Evolutionary conservation across 352 stramenopile species (phyloP), one percentile per base, ranked within the genome.

Genomic region (Pythium pyrilobum): DNA sequence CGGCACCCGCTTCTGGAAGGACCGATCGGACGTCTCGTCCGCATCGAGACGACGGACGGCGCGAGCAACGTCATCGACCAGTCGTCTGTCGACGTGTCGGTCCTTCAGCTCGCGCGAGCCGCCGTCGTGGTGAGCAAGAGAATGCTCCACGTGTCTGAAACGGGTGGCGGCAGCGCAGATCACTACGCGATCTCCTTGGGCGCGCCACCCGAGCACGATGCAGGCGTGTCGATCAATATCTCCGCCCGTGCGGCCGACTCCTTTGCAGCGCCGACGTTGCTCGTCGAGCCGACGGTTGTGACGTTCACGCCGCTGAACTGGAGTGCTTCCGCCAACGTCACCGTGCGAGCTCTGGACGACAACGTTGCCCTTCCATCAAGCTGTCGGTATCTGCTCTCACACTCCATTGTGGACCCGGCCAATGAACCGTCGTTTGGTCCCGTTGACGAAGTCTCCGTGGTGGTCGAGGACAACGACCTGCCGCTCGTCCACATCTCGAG

Each of bases 1-100:
- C 2, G 50, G 16, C 74, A 89, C 15, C 78, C 81, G 5, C 27
- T 64, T 18, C 40, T 89, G 3, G 81, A 91, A 64, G 81, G 78
- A 12, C 57, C 72, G 0, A 59, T 89, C 9, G 81, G 77, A 0
- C 53, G 49, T 27, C 48, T 41, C 11, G 45, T 89, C 12, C 63
- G 77, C 4, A 20, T 91, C 13, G 70, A 87, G 5, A 89, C 74
- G 5, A 53, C 80, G 8, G 71, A 87, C 52, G 52, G 10, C 15
- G 28, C 48, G 45, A 59, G 45, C 23, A 51, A 40, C 10, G 45
- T 87, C 12, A 81, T 89, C 18, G 75, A 92, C 38, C 81, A 89
- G 52, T 47, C 24, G 3, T 64, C 71, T 31, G 53, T 82, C 34
- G 63, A 84, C 37, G 62, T 68, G 0, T 77, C 66, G 2, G 29